Conservation (phyloP, 768 basidiomycete species). For the Termitomyces sp. region DNA sequence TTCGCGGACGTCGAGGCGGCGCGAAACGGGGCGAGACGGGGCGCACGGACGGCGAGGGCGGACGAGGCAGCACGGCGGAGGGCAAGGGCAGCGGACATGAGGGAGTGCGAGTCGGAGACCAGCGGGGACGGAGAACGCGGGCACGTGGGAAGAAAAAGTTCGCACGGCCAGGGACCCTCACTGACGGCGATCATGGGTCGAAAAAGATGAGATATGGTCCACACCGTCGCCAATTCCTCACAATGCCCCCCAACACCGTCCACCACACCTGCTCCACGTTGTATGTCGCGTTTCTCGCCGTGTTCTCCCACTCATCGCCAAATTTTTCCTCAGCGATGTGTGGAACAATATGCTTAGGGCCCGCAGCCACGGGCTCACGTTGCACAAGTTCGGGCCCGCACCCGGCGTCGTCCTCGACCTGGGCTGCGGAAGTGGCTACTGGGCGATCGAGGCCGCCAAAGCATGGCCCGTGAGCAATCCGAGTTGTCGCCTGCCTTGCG, state of each 20-base stretch:
- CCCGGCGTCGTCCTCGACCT: slow-evolving; percentile 57
- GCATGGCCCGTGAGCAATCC: slow-evolving; percentile 49
- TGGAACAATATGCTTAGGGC: slow-evolving; percentile 65
- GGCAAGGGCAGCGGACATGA: slow-evolving; percentile 21
- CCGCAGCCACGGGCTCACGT: slow-evolving; percentile 43
- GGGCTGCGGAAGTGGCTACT: slow-evolving; percentile 67
- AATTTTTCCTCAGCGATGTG: slow-evolving; percentile 42
- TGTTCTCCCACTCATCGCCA: slow-evolving; percentile 6
- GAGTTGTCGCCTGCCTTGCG: slow-evolving; percentile 1
- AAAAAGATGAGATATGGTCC: slow-evolving; percentile 11
- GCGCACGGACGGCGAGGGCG: slow-evolving; percentile 4
- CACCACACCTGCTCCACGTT: slow-evolving; percentile 46
- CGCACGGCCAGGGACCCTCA: slow-evolving; percentile 14
- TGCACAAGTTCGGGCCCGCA: slow-evolving; percentile 44
- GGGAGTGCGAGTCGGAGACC: slow-evolving; percentile 15
- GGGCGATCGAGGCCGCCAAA: slow-evolving; percentile 65
- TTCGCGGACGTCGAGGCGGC: slow-evolving; percentile 28
- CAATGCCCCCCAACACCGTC: slow-evolving; percentile 30
- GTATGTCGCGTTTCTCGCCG: slow-evolving; percentile 29
- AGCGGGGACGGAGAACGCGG: slow-evolving; percentile 4
- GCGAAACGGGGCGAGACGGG: slow-evolving; percentile 14
- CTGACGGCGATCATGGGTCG: slow-evolving; percentile 21
- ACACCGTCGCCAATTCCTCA: not conserved
- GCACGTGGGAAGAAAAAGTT: slow-evolving; percentile 12
- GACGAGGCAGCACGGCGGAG: slow-evolving; percentile 29